Evolutionary conservation across 1,284 basidiomycete species (phyloP), one percentile per base, ranked within the genome.

Genomic region (Lignosus rhinocerotis): DNA sequence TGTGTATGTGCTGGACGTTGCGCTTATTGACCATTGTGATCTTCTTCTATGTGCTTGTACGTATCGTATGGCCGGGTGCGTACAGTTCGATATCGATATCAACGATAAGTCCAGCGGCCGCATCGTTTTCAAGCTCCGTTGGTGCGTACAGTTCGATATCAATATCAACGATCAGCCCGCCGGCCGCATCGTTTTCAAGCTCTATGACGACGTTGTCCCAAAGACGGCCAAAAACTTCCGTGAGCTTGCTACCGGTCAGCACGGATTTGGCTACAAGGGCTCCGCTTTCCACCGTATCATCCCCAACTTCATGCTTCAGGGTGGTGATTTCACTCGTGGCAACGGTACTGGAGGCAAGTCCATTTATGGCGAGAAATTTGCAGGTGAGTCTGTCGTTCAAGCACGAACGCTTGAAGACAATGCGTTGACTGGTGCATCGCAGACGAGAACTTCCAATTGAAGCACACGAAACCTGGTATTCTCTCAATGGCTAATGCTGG

Each of bases 311-410:
- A 81, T 83, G 80, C 72, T 83, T 60, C 82, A 90, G 72, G 87
- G 88, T 53, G 89, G 89, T 53, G 89, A 91, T 69, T 90, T 91
- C 75, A 89, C 86, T 62, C 71, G 67, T 17, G 68, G 72, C 38
- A 86, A 98, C 69, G 96, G 96, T 14, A 98, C 94, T 1, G 96
- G 96, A 60, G 93, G 93, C 55, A 90, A 89, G 75, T 93, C 89
- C 30, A 98, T 98, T 75, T 98, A 96, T 68, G 95, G 96, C 64
- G 82, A 85, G 66, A 93, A 90, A 70, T 94, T 92, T 64, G 74
- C 67, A n/a, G 89, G 88, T 87, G 52, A 60, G 77, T 65, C 19
- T 12, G 51, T 66, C 51, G 36, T 41, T 8, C 43, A 45, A 51
- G 48, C 33, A 50, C 53, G 32, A 25, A 33, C 16, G 19, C 3